A percentile compares a stretch with the other conserved stretches of the same genome.
phyloP scores from a whole-genome alignment of 768 basidiomycete genomes.

The Floccularia luteovirens region DNA sequence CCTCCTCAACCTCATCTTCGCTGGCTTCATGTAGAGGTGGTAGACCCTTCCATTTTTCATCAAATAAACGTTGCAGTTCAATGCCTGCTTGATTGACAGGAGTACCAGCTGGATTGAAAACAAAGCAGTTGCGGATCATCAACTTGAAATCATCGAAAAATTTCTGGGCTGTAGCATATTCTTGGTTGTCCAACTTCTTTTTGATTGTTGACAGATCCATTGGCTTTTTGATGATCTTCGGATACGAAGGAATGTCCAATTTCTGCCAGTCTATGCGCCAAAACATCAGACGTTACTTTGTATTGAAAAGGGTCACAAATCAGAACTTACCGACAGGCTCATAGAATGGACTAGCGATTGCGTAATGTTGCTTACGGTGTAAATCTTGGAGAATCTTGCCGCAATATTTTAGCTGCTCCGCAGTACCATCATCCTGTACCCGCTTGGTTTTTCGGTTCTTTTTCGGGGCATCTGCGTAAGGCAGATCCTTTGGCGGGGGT shows the following conservation, averaged over 20 bases:
- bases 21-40: conserved; percentile 54
- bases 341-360: conserved; percentile 77
- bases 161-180: conserved; percentile 71
- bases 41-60: conserved; percentile 83
- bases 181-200: conserved; percentile 69
- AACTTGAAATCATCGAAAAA: conserved; percentile 90
- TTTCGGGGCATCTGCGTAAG: conserved; percentile 73
- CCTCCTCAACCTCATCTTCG: conserved; percentile 61
- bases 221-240: conserved; percentile 84
- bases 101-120: conserved; percentile 86
- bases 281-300: neutral
- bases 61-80: conserved; percentile 81
- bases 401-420: conserved; percentile 84
- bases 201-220: conserved; percentile 94
- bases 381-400: conserved; percentile 67
- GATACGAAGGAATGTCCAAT: conserved; percentile 78
- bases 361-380: conserved; percentile 69
- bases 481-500: conserved; percentile 85
- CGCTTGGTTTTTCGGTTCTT: conserved; percentile 58
- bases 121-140: conserved; percentile 91
- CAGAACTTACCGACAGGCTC: conserved; percentile 80
- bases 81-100: conserved; percentile 82
- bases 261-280: conserved; percentile 57
- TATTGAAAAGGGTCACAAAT: neutral
- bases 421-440: conserved; percentile 56